These are phyloP conservation scores for Pichia occidentalis DNA, from an alignment of 805 yeast species.

Conservation along the genomic window DNA sequence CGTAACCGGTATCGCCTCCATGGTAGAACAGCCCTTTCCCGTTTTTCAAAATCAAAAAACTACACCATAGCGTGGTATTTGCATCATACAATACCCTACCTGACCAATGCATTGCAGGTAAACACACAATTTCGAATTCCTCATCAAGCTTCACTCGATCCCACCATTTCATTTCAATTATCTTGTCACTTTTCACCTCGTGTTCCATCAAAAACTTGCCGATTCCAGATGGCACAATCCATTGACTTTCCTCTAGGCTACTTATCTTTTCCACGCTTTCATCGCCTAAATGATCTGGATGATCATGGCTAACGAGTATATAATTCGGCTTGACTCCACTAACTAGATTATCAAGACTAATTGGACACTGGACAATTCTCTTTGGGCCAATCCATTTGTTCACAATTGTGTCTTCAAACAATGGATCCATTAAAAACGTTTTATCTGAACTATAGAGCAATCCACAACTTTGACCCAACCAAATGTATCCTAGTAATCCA, in stretches of 20 bases:
- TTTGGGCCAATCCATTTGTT: constrained; percentile 69
- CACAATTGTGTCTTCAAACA: constrained; percentile 62
- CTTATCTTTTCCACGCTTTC: constrained; percentile 50
- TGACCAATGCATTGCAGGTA: constrained; percentile 97
- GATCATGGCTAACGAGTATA: constrained; percentile 84
- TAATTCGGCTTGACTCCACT: constrained; percentile 52
- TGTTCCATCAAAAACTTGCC: constrained; percentile 48
- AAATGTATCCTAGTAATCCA: constrained; percentile 61
- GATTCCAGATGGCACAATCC: constrained; percentile 88
- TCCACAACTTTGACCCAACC: constrained; percentile 93
- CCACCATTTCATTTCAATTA: constrained; percentile 92
- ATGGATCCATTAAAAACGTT: constrained; percentile 79
- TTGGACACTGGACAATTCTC: constrained; percentile 74
- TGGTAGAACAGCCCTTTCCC: constrained; percentile 74
- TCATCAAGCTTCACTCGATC: constrained; percentile 43
- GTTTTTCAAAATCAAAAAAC: constrained; percentile 63
- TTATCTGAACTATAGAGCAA: constrained; percentile 40
- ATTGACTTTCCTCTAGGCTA: constrained; percentile 42
- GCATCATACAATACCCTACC: constrained; percentile 79
- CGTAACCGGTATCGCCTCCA: constrained; percentile 93
- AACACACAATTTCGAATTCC: constrained; percentile 72
- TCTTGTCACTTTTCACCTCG: constrained; percentile 45
- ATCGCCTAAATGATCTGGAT: constrained; percentile 87
- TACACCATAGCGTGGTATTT: constrained; percentile 82
- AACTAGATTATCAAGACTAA: constrained; percentile 47